phyloP scores from a whole-genome alignment of 306 rosid genomes.

The Prunus mira region DNA sequence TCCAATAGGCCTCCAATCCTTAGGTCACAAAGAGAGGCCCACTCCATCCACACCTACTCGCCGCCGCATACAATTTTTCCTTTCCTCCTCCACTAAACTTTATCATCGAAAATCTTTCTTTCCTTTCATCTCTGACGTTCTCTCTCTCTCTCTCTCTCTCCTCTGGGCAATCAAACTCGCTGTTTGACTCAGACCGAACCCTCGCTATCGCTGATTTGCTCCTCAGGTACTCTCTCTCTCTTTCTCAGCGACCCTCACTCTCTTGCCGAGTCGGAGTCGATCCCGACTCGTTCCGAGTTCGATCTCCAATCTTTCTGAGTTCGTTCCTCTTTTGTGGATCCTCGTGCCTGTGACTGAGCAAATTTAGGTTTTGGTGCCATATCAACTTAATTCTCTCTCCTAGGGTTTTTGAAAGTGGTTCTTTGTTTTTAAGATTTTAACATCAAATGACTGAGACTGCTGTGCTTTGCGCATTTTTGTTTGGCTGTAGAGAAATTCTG shows the following conservation, averaged over 20 bases:
- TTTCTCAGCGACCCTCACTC: neutral
- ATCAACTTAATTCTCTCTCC: neutral
- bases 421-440: neutral
- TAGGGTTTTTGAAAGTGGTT: constrained; percentile 1
- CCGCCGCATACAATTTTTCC: constrained; percentile 4
- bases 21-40: neutral
- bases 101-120: neutral
- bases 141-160: neutral
- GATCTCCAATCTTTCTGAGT: constrained; percentile 14
- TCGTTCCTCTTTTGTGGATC: neutral
- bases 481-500: constrained; percentile 1
- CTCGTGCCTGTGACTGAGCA: neutral
- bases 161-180: constrained; percentile 40
- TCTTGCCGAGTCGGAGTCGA: constrained; percentile 9
- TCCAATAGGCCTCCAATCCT: neutral
- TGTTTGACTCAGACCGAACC: constrained; percentile 38
- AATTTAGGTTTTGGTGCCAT: constrained; percentile 1
- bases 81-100: neutral
- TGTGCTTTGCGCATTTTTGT: constrained; percentile 10
- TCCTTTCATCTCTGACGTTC: neutral
- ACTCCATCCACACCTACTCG: neutral
- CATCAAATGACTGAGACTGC: neutral
- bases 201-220: constrained; percentile 33
- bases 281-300: constrained; percentile 24
- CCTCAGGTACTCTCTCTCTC: constrained; percentile 34